Evolutionary conservation across 129 eudicot genomes (phyloP).

Genomic region (Saposhnikovia divaricata): DNA sequence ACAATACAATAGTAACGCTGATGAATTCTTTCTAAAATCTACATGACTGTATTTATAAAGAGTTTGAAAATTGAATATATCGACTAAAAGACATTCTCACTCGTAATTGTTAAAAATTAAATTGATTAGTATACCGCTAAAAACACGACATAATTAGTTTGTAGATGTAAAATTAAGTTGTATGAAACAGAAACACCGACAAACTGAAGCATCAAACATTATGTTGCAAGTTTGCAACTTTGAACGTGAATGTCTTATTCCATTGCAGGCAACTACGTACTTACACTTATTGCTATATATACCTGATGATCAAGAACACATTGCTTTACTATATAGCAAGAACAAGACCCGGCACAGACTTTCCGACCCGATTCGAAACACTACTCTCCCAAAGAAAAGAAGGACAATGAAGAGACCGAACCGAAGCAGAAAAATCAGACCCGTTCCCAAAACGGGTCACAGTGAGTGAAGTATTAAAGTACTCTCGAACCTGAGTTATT

Average conservation of each 20-base stretch:
- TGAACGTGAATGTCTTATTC: background rate
- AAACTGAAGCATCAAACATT: background rate
- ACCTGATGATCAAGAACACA: background rate
- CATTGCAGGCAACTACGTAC: background rate
- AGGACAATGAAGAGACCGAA: conserved; percentile 58
- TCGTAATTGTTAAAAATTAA: too few relatives aligned
- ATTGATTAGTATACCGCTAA: too few relatives aligned
- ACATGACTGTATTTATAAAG: too few relatives aligned
- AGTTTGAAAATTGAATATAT: too few relatives aligned
- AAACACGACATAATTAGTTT: too few relatives aligned
- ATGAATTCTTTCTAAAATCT: too few relatives aligned
- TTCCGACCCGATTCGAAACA: conserved; percentile 63
- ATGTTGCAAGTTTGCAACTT: too few relatives aligned
- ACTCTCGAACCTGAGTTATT: conserved; percentile 87
- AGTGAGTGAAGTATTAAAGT: conserved; percentile 78
- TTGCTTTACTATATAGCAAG: conserved; percentile 42
- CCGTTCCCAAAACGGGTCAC: conserved; percentile 41
- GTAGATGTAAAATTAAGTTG: too few relatives aligned
- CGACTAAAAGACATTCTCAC: too few relatives aligned
- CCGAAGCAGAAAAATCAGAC: conserved; percentile 15
- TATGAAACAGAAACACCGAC: background rate
- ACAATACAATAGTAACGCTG: too few relatives aligned
- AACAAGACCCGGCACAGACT: conserved; percentile 86
- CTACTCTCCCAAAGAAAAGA: conserved; percentile 74
- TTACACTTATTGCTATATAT: background rate